phyloP scores from a whole-genome alignment of 192 early-diverging fungal genomes.

The Gryganskiella cystojenkinii region DNA sequence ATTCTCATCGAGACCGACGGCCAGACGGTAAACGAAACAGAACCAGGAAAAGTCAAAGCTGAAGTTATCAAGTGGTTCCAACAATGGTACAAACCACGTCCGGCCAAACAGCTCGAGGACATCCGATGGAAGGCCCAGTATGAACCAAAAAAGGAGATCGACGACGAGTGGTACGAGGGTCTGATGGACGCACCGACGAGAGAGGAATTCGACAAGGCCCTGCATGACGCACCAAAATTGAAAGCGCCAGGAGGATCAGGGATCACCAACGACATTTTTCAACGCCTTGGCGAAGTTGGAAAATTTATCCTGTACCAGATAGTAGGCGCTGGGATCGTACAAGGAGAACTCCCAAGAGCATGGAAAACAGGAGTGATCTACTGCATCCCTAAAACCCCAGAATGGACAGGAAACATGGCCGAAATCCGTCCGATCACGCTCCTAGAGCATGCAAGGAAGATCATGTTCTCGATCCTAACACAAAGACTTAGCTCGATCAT shows the following conservation, averaged over 20 bases:
- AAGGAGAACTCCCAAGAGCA: conserved; percentile 5
- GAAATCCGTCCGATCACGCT: conserved; percentile 19
- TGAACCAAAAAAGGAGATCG: not conserved
- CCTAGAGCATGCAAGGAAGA: conserved; percentile 19
- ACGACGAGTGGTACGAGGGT: conserved; percentile 12
- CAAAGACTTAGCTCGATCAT: conserved; percentile 1
- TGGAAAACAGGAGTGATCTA: conserved; percentile 22
- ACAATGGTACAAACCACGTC: conserved; percentile 10
- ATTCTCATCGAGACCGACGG: not conserved
- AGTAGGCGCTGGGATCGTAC: conserved; percentile 2
- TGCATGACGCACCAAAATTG: not conserved
- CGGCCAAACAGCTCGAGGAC: not conserved
- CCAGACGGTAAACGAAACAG: not conserved
- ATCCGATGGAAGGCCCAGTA: not conserved
- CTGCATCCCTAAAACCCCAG: conserved; percentile 25
- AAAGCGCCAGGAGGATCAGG: not conserved
- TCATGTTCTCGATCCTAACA: conserved; percentile 11
- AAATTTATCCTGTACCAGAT: too few species aligned
- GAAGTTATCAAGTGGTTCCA: conserved; percentile 3
- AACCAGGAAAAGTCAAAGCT: conserved; percentile 2
- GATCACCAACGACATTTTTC: too few species aligned
- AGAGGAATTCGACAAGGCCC: not conserved
- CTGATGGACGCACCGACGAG: conserved; percentile 12
- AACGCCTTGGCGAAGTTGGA: too few species aligned
- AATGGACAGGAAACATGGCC: conserved; percentile 15